Evolutionary conservation across 768 basidiomycete species (phyloP).

Genomic region (Neoboletus magnificus): DNA sequence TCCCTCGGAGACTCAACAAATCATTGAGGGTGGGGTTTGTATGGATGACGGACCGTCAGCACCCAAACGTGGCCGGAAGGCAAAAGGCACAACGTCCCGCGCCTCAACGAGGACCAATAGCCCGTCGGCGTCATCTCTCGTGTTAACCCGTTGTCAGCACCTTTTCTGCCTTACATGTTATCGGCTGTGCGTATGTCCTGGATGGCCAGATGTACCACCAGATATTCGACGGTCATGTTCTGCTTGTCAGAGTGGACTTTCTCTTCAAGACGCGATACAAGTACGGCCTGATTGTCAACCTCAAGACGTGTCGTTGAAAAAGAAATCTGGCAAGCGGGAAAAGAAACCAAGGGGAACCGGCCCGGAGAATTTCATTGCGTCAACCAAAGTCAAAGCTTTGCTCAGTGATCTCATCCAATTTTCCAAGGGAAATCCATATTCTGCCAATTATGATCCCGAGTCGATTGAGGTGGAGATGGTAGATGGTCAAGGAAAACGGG

Average conservation of each 20-base stretch:
- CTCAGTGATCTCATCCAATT: conserved; percentile 76
- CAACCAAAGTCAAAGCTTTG: conserved; percentile 86
- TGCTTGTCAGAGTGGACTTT: conserved; percentile 69
- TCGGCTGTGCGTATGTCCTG: conserved; percentile 69
- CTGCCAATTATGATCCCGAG: conserved; percentile 78
- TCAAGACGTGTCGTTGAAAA: conserved; percentile 48
- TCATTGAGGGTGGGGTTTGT: conserved; percentile 39
- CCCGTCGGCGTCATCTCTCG: conserved; percentile 57
- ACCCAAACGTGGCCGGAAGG: conserved; percentile 50
- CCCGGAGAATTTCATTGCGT: conserved; percentile 62
- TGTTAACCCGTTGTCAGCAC: conserved; percentile 93
- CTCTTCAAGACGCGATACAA: conserved; percentile 76
- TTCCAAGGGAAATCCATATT: conserved; percentile 82
- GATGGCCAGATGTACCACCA: conserved; percentile 69
- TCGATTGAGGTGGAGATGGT: conserved; percentile 74
- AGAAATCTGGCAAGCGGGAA: conserved; percentile 62
- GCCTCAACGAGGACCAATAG: conserved; percentile 71
- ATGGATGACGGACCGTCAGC: conserved; percentile 51
- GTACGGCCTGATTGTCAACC: conserved; percentile 58
- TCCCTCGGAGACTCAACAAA: conserved; percentile 40
- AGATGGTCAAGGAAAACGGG: conserved; percentile 65
- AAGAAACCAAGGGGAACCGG: conserved; percentile 55
- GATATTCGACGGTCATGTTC: conserved; percentile 66
- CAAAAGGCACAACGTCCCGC: conserved; percentile 59
- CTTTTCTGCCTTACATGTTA: conserved; percentile 89